Evolutionary conservation across 2,329 filamentous ascomycete species (phyloP).

Genomic region (Lecanicillium sp.): DNA sequence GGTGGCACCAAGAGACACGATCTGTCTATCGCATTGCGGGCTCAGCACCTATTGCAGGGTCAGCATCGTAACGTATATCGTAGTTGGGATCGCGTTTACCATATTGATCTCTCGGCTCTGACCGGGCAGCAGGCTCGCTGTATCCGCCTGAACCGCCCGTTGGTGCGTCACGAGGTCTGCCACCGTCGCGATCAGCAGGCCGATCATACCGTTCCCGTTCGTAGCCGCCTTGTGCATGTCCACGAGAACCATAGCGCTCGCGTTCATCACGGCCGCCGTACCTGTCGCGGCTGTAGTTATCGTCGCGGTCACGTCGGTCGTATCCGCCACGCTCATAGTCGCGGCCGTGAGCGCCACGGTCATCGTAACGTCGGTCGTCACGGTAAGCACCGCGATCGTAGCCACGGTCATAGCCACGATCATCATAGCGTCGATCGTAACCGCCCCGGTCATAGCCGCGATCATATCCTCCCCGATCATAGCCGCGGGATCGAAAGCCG

Average conservation of each 20-base stretch:
- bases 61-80: too few species aligned
- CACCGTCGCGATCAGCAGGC: conserved; percentile 29
- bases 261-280: conserved; percentile 38
- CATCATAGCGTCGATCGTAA: conserved; percentile 26
- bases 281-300: conserved; percentile 28
- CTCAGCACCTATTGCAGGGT: conserved; percentile 24
- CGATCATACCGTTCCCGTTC: conserved; percentile 43
- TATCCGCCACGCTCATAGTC: conserved; percentile 43
- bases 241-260: conserved; percentile 31
- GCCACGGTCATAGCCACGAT: conserved; percentile 24
- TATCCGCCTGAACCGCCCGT: conserved; percentile 27
- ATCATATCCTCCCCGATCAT: conserved; percentile 26
- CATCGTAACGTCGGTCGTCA: conserved; percentile 12
- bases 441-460: conserved; percentile 33
- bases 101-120: conserved; percentile 35
- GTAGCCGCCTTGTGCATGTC: conserved; percentile 30
- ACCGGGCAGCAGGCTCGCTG: conserved; percentile 31
- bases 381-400: conserved; percentile 27
- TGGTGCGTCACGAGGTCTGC: conserved; percentile 30
- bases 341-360: conserved; percentile 40
- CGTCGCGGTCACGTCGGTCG: conserved; percentile 27
- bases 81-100: conserved; percentile 32
- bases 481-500: conserved; percentile 31
- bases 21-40: conserved; percentile 17
- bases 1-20: background rate